Percentiles rank a stretch among this genome's conserved stretches.
Conservation (phyloP, 2,329 filamentous ascomycete species). For the Myriosclerotinia scirpicola region DNA sequence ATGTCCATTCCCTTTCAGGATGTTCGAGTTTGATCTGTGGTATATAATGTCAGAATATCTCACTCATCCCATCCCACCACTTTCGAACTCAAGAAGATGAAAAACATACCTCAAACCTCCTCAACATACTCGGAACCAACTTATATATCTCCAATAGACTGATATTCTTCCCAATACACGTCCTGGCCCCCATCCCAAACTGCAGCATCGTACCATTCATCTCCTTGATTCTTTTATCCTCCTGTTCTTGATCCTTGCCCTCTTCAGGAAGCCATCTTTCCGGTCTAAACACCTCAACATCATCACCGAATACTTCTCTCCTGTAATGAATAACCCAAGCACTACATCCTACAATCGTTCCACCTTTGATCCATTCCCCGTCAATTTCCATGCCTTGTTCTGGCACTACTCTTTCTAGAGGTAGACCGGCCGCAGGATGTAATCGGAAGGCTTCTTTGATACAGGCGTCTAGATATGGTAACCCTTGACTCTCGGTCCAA, state of each 20-base stretch:
- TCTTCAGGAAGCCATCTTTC: conserved; percentile 62
- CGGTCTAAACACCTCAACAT: conserved; percentile 65
- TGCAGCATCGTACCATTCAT: conserved; percentile 73
- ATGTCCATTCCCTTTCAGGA: conserved; percentile 55
- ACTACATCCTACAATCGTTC: conserved; percentile 72
- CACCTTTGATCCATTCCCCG: conserved; percentile 62
- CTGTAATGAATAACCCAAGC: conserved; percentile 73
- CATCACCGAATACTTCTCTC: conserved; percentile 64
- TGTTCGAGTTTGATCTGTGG: conserved; percentile 55
- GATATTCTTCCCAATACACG: conserved; percentile 70
- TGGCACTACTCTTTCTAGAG: conserved; percentile 72
- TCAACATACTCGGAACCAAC: conserved; percentile 59
- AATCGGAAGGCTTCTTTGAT: conserved; percentile 77
- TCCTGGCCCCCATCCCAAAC: conserved; percentile 69
- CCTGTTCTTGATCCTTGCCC: conserved; percentile 41
- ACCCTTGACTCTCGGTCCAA: conserved; percentile 66
- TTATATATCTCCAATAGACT: conserved; percentile 64
- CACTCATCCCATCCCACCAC: neutral
- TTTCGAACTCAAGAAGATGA: neutral
- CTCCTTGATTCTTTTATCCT: conserved; percentile 57
- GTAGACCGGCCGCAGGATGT: conserved; percentile 71
- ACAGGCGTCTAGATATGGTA: conserved; percentile 75
- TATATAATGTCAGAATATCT: neutral
- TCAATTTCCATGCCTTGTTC: conserved; percentile 61
- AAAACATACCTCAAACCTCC: conserved; percentile 59